Conservation (phyloP, 2,329 filamentous ascomycete species). For the Beauveria scarabaeidicola region DNA sequence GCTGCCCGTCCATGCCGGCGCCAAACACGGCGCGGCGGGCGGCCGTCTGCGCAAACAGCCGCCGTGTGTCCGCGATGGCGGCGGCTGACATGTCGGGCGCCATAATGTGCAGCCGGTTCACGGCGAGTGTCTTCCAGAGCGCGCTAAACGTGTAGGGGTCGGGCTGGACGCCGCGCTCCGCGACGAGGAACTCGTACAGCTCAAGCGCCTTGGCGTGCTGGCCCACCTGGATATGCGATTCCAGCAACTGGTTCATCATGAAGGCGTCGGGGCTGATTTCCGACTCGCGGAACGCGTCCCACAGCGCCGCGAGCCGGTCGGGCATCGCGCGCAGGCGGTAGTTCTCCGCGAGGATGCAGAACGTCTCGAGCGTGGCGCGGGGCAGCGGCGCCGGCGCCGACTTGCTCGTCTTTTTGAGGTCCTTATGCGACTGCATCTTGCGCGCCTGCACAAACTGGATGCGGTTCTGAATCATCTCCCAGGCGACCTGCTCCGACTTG, state of each 20-base stretch:
- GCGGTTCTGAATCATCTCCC: slow-evolving; percentile 67
- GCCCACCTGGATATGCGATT: slow-evolving; percentile 54
- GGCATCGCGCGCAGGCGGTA: slow-evolving; percentile 57
- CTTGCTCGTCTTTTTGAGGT: background rate
- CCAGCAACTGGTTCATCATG: slow-evolving; percentile 72
- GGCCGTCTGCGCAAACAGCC: slow-evolving; percentile 40
- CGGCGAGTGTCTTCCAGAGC: slow-evolving; percentile 52
- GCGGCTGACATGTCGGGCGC: slow-evolving; percentile 19
- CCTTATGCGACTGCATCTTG: slow-evolving; percentile 14
- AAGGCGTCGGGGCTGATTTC: slow-evolving; percentile 61
- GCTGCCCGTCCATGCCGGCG: slow-evolving; percentile 34
- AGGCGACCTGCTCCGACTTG: slow-evolving; percentile 60
- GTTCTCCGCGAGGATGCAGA: slow-evolving; percentile 64
- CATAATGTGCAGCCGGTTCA: slow-evolving; percentile 39
- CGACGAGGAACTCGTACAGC: slow-evolving; percentile 47
- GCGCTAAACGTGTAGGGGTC: slow-evolving; percentile 62
- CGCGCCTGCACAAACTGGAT: slow-evolving; percentile 52
- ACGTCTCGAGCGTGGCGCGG: slow-evolving; percentile 66
- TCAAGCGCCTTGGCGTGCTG: slow-evolving; percentile 44
- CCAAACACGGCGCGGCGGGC: slow-evolving; percentile 38
- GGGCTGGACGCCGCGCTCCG: slow-evolving; percentile 41
- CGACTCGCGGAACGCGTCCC: slow-evolving; percentile 52
- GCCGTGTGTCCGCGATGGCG: slow-evolving; percentile 29
- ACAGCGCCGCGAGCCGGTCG: slow-evolving; percentile 49
- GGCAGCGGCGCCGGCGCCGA: slow-evolving; percentile 29